phyloP scores from a whole-genome alignment of 2,329 filamentous ascomycete genomes.

The Neonectria hederae region DNA sequence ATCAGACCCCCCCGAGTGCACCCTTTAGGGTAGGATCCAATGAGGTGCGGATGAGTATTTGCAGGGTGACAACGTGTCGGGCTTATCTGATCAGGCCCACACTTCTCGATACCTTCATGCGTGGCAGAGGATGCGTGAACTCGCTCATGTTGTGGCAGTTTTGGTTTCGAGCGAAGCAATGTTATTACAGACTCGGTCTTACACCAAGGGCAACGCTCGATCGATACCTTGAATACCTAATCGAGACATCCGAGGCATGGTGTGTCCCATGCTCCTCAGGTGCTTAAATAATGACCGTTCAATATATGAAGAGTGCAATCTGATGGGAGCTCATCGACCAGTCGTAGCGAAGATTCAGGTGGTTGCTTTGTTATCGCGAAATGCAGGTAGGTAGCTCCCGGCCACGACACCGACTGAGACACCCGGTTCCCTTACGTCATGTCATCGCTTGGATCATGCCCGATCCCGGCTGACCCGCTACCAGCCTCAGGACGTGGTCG shows the following conservation, averaged over 20 bases:
- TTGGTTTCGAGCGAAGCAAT: background rate
- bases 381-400: conserved; percentile 3
- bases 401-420: background rate
- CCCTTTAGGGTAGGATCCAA: background rate
- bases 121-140: background rate
- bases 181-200: background rate
- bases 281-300: background rate
- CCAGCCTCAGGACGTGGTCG: background rate
- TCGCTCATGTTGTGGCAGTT: background rate
- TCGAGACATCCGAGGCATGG: background rate
- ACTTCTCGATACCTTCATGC: background rate
- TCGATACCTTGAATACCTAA: background rate
- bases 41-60: background rate
- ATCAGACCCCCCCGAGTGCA: background rate
- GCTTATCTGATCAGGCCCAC: background rate
- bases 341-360: background rate
- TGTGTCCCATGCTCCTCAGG: background rate
- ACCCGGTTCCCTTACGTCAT: conserved; percentile 18
- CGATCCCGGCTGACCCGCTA: conserved; percentile 8
- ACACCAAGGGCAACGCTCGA: background rate
- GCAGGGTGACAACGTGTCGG: background rate
- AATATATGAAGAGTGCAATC: background rate
- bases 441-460: conserved; percentile 15
- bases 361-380: conserved; percentile 4
- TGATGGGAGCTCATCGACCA: background rate